Base-by-base conservation (phyloP, 1,284 basidiomycete genomes). In the Polyporus tsugae region DNA sequence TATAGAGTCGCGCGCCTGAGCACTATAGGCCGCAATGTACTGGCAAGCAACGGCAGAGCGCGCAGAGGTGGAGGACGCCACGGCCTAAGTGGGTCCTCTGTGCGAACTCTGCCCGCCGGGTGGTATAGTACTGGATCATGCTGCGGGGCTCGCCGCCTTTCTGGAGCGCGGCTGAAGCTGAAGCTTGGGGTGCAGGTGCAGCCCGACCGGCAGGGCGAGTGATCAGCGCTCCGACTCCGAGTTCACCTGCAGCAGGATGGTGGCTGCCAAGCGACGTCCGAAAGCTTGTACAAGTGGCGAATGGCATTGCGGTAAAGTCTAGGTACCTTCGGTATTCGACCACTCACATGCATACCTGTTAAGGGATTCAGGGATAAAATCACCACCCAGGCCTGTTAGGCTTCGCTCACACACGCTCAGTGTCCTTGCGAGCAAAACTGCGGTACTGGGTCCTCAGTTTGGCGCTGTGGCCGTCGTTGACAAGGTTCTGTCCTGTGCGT, bases 81-180 rank as follows among this genome's bases (percentile, higher is more conserved):
- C 35, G 36, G 19, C 55, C 55, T 9, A 36, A 58, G 55, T 58
- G 55, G 55, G 55, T 35, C 36, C 19, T 19, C 36, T 38, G 35
- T 19, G 35, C 55, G 33, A 58, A 58, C 55, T 58, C 35, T 58
- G 33, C 33, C 55, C 55, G 35, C 53, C 7, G 35, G 35, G 35
- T n/a, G 55, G 36, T 58, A 58, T 38, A 29, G 29, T 29, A 33
- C 15, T 19, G 33, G 53, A 35, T 29, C 29, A 29, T 35, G 33
- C 33, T 55, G 53, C 33, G 33, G 17, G 19, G 15, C 53, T 35
- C 53, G 33, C 53, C 33, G 29, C 53, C 33, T 35, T 55, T 19
- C 53, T 33, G 53, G 33, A 33, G 15, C 17, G 25, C 53, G 25
- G 53, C 19, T 55, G 46, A 52, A 46, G 44, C n/a, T 42, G 15